Percentiles rank a stretch among this genome's conserved stretches.
These are phyloP conservation scores for Mucor velutinosus DNA, from an alignment of 371 early-diverging fungal species.

Conservation along the genomic window DNA sequence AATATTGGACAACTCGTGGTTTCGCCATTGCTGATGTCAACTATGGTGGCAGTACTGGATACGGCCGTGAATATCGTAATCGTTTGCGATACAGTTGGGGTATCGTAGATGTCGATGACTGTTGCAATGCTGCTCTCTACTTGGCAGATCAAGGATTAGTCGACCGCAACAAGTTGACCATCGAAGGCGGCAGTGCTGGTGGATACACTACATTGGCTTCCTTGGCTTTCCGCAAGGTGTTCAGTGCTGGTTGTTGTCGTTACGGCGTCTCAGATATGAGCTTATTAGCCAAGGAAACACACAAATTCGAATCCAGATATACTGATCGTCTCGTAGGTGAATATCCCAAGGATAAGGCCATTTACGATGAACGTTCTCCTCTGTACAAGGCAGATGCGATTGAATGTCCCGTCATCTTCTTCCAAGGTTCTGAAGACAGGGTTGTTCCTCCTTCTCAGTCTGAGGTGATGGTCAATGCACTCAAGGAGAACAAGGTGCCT, in stretches of 20 bases:
- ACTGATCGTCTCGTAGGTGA: slow-evolving; percentile 65
- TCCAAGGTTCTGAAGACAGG: slow-evolving; percentile 79
- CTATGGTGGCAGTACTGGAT: slow-evolving; percentile 78
- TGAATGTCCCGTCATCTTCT: slow-evolving; percentile 68
- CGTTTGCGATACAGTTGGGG: slow-evolving; percentile 73
- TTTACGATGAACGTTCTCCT: slow-evolving; percentile 65
- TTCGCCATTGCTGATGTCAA: slow-evolving; percentile 76
- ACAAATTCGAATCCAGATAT: slow-evolving; percentile 79
- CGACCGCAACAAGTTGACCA: slow-evolving; percentile 61
- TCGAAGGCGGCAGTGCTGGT: slow-evolving; percentile 75
- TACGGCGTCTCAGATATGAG: slow-evolving; percentile 76
- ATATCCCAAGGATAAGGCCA: slow-evolving; percentile 54
- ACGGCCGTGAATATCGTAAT: slow-evolving; percentile 74
- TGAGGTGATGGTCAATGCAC: slow-evolving; percentile 69
- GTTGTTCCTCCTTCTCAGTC: slow-evolving; percentile 81
- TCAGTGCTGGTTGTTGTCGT: slow-evolving; percentile 68
- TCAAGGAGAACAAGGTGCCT: slow-evolving; percentile 60
- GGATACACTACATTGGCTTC: slow-evolving; percentile 73
- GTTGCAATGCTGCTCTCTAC: slow-evolving; percentile 70
- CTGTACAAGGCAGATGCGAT: slow-evolving; percentile 60
- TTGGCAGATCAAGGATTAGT: slow-evolving; percentile 61
- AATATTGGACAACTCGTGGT: slow-evolving; percentile 81
- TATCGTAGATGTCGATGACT: slow-evolving; percentile 77
- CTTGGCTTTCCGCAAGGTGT: slow-evolving; percentile 73
- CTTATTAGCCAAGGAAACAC: slow-evolving; percentile 68